phyloP scores from a whole-genome alignment of 2,329 filamentous ascomycete genomes.

The Ophiostoma pallidulum region DNA sequence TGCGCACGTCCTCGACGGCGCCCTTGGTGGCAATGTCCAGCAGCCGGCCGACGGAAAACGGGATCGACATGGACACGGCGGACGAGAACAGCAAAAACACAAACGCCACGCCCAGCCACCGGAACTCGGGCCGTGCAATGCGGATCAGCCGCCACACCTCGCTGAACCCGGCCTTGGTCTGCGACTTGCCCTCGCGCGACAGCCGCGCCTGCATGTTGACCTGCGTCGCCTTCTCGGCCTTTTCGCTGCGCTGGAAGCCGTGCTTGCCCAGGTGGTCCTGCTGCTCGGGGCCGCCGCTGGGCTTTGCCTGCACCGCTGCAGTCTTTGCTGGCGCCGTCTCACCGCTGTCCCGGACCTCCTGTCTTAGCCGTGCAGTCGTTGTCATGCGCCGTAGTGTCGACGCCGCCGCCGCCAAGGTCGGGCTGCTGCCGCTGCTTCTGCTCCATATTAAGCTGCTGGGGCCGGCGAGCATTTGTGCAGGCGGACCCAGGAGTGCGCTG shows the following conservation, averaged over 20 bases:
- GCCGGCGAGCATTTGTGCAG: not conserved
- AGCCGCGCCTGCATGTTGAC: slow-evolving; percentile 82
- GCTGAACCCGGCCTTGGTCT: slow-evolving; percentile 48
- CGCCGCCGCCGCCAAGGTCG: not conserved
- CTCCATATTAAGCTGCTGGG: slow-evolving; percentile 9
- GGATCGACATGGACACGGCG: slow-evolving; percentile 88
- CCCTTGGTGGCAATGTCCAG: slow-evolving; percentile 80
- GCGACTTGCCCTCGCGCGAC: slow-evolving; percentile 64
- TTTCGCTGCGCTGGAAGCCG: slow-evolving; percentile 52
- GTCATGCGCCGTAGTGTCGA: slow-evolving; percentile 11
- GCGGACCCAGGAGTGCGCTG: no score
- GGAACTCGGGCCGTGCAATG: slow-evolving; percentile 78
- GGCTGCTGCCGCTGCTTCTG: not conserved
- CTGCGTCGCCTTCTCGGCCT: slow-evolving; percentile 75
- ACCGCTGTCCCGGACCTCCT: not conserved
- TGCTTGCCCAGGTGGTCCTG: slow-evolving; percentile 25
- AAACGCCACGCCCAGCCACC: slow-evolving; percentile 70
- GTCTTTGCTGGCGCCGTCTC: slow-evolving; percentile 8
- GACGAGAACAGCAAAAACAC: slow-evolving; percentile 81
- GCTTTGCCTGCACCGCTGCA: slow-evolving; percentile 17
- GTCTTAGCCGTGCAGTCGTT: not conserved
- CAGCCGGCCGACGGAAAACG: slow-evolving; percentile 93
- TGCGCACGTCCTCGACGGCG: slow-evolving; percentile 51
- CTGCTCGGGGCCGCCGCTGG: slow-evolving; percentile 25
- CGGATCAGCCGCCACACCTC: slow-evolving; percentile 84